phyloP scores from a whole-genome alignment of 2,329 filamentous ascomycete genomes.

The Fusarium haematococcum region DNA sequence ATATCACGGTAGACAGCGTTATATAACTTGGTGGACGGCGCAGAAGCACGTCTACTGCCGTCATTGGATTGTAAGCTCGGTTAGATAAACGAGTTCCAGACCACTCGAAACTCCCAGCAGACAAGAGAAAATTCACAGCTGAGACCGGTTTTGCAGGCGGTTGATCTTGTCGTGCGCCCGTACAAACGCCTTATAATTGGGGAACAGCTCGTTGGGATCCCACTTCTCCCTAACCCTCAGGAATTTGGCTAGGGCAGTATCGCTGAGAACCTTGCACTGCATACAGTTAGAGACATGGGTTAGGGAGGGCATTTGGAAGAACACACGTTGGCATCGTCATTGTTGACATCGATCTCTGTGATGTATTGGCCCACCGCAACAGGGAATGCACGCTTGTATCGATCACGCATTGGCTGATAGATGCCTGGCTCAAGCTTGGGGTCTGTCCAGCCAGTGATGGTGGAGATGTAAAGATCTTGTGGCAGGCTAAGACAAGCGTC shows the following conservation, averaged over 20 bases:
- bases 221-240: slow-evolving; percentile 25
- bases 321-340: slow-evolving; percentile 12
- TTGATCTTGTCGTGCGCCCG: slow-evolving; percentile 19
- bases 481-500: slow-evolving; percentile 14
- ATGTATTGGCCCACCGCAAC: slow-evolving; percentile 15
- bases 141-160: slow-evolving; percentile 5
- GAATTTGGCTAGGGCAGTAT: slow-evolving; percentile 20
- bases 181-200: slow-evolving; percentile 25
- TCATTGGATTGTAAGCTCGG: background rate
- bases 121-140: background rate
- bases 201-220: slow-evolving; percentile 25
- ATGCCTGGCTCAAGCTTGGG: slow-evolving; percentile 17
- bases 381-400: slow-evolving; percentile 14
- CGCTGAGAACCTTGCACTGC: slow-evolving; percentile 14
- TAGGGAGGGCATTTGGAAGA: background rate
- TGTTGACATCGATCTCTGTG: slow-evolving; percentile 10
- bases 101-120: background rate
- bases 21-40: background rate
- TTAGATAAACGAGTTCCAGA: background rate
- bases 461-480: slow-evolving; percentile 18
- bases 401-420: slow-evolving; percentile 15
- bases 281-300: background rate
- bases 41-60: background rate
- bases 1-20: background rate
- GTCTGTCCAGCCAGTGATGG: slow-evolving; percentile 19